These are phyloP conservation scores for Abortiporus biennis DNA, from an alignment of 1,284 basidiomycete genomes.

Conservation along the genomic window DNA sequence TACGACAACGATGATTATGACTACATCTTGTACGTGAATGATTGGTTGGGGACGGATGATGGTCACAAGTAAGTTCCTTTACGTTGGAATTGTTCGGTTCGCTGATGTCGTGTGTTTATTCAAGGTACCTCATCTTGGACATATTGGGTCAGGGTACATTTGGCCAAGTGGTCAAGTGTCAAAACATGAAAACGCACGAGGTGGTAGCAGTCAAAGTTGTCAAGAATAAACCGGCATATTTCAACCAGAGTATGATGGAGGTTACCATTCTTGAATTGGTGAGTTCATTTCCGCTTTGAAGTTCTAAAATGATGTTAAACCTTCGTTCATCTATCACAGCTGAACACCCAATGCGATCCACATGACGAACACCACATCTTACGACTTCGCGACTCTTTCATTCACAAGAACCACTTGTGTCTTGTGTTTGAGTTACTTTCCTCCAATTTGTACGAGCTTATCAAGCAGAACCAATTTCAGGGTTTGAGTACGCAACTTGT, in stretches of 20 bases:
- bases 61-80: slow-evolving; percentile 73
- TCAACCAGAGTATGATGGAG: slow-evolving; percentile 99
- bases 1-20: slow-evolving; percentile 97
- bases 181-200: slow-evolving; percentile 98
- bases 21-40: slow-evolving; percentile 96
- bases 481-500: slow-evolving; percentile 95
- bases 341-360: slow-evolving; percentile 90
- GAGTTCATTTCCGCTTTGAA: slow-evolving; percentile 26
- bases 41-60: slow-evolving; percentile 87
- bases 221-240: slow-evolving; percentile 99
- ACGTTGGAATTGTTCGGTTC: slow-evolving; percentile 3
- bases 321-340: slow-evolving; percentile 37
- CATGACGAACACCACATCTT: slow-evolving; percentile 96
- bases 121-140: slow-evolving; percentile 94
- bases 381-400: slow-evolving; percentile 93
- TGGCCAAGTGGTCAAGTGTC: slow-evolving; percentile 99
- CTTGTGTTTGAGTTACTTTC: slow-evolving; percentile 97
- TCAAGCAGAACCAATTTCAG: slow-evolving; percentile 99
- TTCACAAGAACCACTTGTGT: slow-evolving; percentile 94
- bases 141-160: slow-evolving; percentile 98
- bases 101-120: not conserved
- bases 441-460: slow-evolving; percentile 97
- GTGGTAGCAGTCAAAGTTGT: slow-evolving; percentile 99
- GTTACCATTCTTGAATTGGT: slow-evolving; percentile 96
- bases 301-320: not conserved